Evolutionary conservation across 2,329 filamentous ascomycete species (phyloP), one percentile per base, ranked within the genome.

Genomic region (Paramyrothecium sp.): DNA sequence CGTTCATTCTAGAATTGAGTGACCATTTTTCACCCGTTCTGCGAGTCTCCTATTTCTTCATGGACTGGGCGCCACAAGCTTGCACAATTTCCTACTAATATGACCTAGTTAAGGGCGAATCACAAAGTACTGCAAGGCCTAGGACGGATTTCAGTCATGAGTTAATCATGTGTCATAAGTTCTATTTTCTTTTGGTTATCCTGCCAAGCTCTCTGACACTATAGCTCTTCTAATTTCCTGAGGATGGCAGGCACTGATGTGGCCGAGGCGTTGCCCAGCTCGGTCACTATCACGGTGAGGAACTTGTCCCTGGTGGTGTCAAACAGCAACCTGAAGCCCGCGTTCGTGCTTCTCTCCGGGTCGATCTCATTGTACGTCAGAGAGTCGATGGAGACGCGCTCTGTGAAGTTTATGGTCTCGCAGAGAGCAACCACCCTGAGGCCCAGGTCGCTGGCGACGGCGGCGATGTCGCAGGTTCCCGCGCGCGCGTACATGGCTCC

Each of bases 351-450:
- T 81, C 73, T 89, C 85, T 74, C 91, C 68, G 72, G 93, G 82
- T 75, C 92, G 60, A 97, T 89, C 78, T 99, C 95, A 72, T 99
- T 99, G 67, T 92, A 89, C 47, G 95, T 94, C 63, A 98, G 91
- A 22, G 92, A 94, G 75, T 98, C 95, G 16, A 96, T 86, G 7
- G 92, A 90, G 12, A 97, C 91, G 57, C 92, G 89, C 88, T 77
- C 84, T 30, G 67, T 95, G 72, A 98, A 97, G 75, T 98, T 99
- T 77, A 98, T 88, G 3, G 90, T 95, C 77, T 98, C 94, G 73
- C 92, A 97, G 58, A 96, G 89, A 3, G 96, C 91, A 34, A 96
- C 88, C 58, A 98, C 91, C 1, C 91, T 90, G 41, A 93, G 85
- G 57, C 89, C 88, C 20, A 87, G 81, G 56, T 90, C 86, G 54